Base-by-base conservation (phyloP, 345 rosid genomes). In the Citrus australasica region DNA sequence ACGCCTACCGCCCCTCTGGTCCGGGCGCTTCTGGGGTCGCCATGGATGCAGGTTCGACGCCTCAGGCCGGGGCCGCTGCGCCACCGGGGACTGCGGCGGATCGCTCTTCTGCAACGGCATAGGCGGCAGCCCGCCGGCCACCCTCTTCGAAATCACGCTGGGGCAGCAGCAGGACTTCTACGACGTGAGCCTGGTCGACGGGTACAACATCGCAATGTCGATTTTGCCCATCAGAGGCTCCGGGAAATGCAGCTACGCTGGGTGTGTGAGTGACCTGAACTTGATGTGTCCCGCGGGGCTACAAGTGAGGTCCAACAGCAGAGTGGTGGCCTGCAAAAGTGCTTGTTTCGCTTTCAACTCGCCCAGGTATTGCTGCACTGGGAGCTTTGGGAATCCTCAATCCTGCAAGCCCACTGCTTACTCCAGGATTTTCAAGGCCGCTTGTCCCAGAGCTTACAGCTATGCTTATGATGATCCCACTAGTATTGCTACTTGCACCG, bases 1-100 rank as follows among this genome's bases (percentile, higher is more conserved):
- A 40, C 84, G 70, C 4, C 89, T 96, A 67, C 99, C 97, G 0
- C 68, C 97, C 0, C 92, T 94, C 17, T 96, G 98, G 99, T 92
- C 98, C 1, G 97, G 99, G 65, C 98, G 99, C 14, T 89, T 96
- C 83, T 94, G 98, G 97, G 99, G 98, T 51, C 93, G 98, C 40
- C 98, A 94, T 63, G 96, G 95, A 71, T 95, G 99, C 85, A 67
- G 88, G 71, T 95, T 95, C 61, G 97, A 92, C 79, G 76, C 76
- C 25, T 67, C 89, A 0, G 98, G 97, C 16, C 90, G 88, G 6
- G 98, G 99, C 53, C 87, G 82, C 16, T 95, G 99, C 42, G 87
- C 96, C 56, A 95, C 98, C 0, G 98, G 99, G 0, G 99, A 95
- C 79, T 95, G 98, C 67, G 96, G 96, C 0, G 98, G 97, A 17